phyloP scores from a whole-genome alignment of 495 filamentous ascomycete species.

The Penicillium nucicola region DNA sequence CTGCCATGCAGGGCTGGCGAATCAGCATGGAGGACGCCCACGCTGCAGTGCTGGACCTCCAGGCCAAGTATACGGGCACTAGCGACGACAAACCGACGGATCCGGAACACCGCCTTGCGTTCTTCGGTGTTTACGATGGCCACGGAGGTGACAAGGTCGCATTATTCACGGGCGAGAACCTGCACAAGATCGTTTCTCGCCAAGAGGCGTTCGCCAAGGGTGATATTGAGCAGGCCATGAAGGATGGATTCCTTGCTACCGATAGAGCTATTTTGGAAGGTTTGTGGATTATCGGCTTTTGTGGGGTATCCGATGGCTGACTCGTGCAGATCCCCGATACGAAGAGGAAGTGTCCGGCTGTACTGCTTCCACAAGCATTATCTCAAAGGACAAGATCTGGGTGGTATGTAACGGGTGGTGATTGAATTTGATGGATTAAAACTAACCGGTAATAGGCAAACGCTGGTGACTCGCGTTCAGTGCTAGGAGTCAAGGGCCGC shows the following conservation, averaged over 20 bases:
- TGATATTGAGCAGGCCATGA: constrained; percentile 91
- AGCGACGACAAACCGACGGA: constrained; percentile 58
- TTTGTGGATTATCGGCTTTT: constrained; percentile 37
- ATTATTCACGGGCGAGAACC: constrained; percentile 84
- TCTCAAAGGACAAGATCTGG: constrained; percentile 89
- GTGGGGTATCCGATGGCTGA: neutral
- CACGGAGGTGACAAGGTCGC: constrained; percentile 97
- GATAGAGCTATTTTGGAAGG: constrained; percentile 94
- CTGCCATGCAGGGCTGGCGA: constrained; percentile 99
- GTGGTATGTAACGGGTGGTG: constrained; percentile 61
- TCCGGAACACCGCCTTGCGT: constrained; percentile 72
- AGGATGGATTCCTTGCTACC: constrained; percentile 95
- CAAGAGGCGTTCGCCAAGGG: constrained; percentile 89
- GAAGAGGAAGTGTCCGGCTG: constrained; percentile 98
- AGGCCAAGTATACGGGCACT: constrained; percentile 56
- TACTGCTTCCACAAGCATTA: constrained; percentile 86
- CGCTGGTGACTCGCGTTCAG: constrained; percentile 90
- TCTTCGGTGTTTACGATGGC: constrained; percentile 97
- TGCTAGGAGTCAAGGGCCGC: constrained; percentile 91
- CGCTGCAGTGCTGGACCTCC: constrained; percentile 81
- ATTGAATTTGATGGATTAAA: neutral
- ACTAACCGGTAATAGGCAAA: constrained; percentile 65
- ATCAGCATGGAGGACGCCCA: constrained; percentile 99
- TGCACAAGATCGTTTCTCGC: constrained; percentile 90
- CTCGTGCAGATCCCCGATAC: constrained; percentile 79